A percentile compares a stretch with the other conserved stretches of the same genome.
Evolutionary conservation across 2,329 filamentous ascomycete genomes (phyloP).

Genomic region (Aspergillus sojae): DNA sequence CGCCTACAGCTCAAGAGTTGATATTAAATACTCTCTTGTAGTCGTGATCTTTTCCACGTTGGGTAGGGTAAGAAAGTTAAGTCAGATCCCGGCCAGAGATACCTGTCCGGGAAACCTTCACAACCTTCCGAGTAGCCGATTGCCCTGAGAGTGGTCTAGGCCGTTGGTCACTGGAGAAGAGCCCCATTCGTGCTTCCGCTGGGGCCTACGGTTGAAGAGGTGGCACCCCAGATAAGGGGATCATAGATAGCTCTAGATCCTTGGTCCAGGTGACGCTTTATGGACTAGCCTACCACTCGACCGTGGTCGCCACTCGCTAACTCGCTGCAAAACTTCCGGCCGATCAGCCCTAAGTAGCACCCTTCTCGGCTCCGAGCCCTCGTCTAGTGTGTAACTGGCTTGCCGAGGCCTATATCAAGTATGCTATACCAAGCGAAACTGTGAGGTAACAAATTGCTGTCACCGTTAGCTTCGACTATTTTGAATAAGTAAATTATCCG

Average conservation of each 20-base stretch:
- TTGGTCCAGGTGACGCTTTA: not conserved
- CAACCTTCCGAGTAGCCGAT: not conserved
- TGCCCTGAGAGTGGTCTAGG: slow-evolving; percentile 1
- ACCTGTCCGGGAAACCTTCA: not conserved
- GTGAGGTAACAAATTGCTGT: not conserved
- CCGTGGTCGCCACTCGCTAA: slow-evolving; percentile 9
- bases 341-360: not conserved
- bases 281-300: slow-evolving; percentile 10
- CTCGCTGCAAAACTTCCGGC: not conserved
- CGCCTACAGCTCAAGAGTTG: not conserved
- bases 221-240: slow-evolving; percentile 14
- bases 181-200: not conserved
- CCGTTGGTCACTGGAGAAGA: not conserved
- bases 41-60: not conserved
- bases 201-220: not conserved
- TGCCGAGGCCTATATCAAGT: not conserved
- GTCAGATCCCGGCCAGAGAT: not conserved
- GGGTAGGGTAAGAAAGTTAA: not conserved
- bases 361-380: not conserved
- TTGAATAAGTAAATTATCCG: not conserved
- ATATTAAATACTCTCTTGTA: not conserved
- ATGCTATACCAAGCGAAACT: not conserved
- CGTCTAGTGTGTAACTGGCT: not conserved
- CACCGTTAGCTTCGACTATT: not conserved
- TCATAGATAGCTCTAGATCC: slow-evolving; percentile 13